Evolutionary conservation across 2,329 filamentous ascomycete genomes (phyloP).

Genomic region (Clonostachys rosea): DNA sequence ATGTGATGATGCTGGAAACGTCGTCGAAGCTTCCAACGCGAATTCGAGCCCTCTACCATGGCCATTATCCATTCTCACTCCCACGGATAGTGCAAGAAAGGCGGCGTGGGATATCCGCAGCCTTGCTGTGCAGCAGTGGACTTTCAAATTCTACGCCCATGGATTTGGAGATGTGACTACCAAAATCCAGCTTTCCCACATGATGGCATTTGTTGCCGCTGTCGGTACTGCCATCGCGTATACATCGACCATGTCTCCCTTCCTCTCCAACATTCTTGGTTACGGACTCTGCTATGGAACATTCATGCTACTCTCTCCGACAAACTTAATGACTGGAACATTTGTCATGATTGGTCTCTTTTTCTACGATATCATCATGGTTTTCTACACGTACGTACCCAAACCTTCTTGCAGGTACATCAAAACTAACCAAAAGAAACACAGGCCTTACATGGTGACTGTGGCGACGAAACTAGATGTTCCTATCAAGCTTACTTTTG

Average conservation of each 20-base stretch:
- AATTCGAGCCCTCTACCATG: slow-evolving; percentile 23
- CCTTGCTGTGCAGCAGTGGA: slow-evolving; percentile 47
- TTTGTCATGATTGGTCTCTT: slow-evolving; percentile 77
- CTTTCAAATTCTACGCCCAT: slow-evolving; percentile 42
- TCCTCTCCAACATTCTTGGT: slow-evolving; percentile 80
- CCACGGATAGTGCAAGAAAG: slow-evolving; percentile 12
- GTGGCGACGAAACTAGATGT: slow-evolving; percentile 88
- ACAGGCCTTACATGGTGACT: slow-evolving; percentile 74
- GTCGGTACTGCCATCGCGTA: slow-evolving; percentile 55
- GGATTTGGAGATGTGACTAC: slow-evolving; percentile 41
- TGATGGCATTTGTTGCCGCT: slow-evolving; percentile 51
- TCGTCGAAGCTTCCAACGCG: slow-evolving; percentile 9
- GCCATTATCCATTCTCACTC: slow-evolving; percentile 23
- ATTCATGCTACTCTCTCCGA: slow-evolving; percentile 81
- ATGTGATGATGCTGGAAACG: slow-evolving; percentile 25
- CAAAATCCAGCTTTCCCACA: slow-evolving; percentile 49
- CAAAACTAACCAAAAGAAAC: slow-evolving; percentile 5
- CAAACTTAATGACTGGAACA: slow-evolving; percentile 78
- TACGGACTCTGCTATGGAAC: slow-evolving; percentile 83
- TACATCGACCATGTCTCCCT: slow-evolving; percentile 53
- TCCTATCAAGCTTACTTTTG: slow-evolving; percentile 85
- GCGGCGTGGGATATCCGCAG: slow-evolving; percentile 44
- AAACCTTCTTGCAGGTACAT: background rate
- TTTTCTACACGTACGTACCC: slow-evolving; percentile 68
- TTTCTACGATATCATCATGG: slow-evolving; percentile 92